Evolutionary conservation across 768 basidiomycete species (phyloP), one percentile per base, ranked within the genome.

Genomic region (Coprinopsis marcescibilis): DNA sequence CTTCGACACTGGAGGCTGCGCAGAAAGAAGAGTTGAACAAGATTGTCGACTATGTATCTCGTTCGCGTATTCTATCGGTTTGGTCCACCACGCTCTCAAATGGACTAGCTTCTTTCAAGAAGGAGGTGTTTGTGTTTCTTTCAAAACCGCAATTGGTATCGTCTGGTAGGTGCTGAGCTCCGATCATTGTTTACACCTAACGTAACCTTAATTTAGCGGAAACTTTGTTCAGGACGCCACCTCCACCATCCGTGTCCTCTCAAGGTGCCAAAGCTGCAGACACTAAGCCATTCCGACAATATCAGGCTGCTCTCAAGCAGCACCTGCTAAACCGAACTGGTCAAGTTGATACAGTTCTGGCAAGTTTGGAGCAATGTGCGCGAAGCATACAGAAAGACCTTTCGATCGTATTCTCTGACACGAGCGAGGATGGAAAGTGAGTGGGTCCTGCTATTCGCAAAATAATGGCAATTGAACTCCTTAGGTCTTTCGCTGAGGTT

Each of bases 261-360:
- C 48, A 49, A 30, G 20, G 42, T 14, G 36, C 48, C 3, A 49
- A 49, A 44, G 11, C 29, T 11, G 33, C 12, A 12, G 42, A 49
- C 21, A 68, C 76, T 48, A 60, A 66, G 14, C 67, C 78, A 1
- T 82, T 89, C 56, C 72, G 74, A 34, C 77, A 71, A 55, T 89
- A 87, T 57, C 79, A 77, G 52, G 53, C 64, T n/a, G 62, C 75
- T 2, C 57, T 92, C 27, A 78, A 72, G 46, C 75, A 74, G 35
- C 85, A 84, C 51, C 65, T 90, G n/a, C 54, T 72, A 17, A 80
- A 81, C 15, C 77, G 87, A 30, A 83, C 84, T 10, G 69, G 77
- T 1, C 61, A 78, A 34, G 63, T 90, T 21, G 73, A 88, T 48
- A 65, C 70, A 17, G 71, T 85, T 11, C 59, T 91, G 49, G 63